A percentile compares a stretch with the other conserved stretches of the same genome.
These are phyloP conservation scores for Pseudozyma tsukubaensis DNA, from an alignment of 1,284 basidiomycete genomes.

Conservation along the genomic window DNA sequence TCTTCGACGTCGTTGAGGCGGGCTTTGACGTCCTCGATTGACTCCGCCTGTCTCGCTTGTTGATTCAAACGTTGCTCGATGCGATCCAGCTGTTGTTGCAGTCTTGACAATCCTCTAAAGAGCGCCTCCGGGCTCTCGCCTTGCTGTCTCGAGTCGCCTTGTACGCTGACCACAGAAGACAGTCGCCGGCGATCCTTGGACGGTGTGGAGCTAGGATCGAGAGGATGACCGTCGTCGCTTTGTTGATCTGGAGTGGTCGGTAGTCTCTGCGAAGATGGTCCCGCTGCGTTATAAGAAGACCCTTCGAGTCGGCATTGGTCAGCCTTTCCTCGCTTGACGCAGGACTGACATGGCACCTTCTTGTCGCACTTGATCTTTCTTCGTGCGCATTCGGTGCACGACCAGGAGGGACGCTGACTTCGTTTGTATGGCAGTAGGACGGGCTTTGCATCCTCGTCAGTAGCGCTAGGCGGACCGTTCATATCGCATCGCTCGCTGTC, in stretches of 20 bases:
- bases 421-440: conserved; percentile 36
- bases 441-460: conserved; percentile 12
- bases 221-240: conserved; percentile 1
- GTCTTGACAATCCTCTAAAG: conserved; percentile 19
- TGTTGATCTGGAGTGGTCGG: conserved; percentile 10
- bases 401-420: conserved; percentile 52
- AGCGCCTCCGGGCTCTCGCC: conserved; percentile 13
- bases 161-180: conserved; percentile 7
- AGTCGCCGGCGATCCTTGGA: conserved; percentile 14
- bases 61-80: conserved; percentile 33
- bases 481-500: conserved; percentile 13
- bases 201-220: conserved; percentile 3
- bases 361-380: conserved; percentile 59
- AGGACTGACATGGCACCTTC: conserved; percentile 54
- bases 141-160: conserved; percentile 1
- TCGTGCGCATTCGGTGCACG: conserved; percentile 56
- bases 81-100: conserved; percentile 40
- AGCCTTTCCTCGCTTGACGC: conserved; percentile 46
- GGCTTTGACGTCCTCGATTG: conserved; percentile 36
- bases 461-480: conserved; percentile 5
- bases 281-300: conserved; percentile 11
- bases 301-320: conserved; percentile 47
- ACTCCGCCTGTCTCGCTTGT: conserved; percentile 19
- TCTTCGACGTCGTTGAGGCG: conserved; percentile 41
- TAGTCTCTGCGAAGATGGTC: conserved; percentile 17